Evolutionary conservation across 2,329 filamentous ascomycete genomes (phyloP), one percentile per base, ranked within the genome.

Genomic region (Penicillium sumatraense): DNA sequence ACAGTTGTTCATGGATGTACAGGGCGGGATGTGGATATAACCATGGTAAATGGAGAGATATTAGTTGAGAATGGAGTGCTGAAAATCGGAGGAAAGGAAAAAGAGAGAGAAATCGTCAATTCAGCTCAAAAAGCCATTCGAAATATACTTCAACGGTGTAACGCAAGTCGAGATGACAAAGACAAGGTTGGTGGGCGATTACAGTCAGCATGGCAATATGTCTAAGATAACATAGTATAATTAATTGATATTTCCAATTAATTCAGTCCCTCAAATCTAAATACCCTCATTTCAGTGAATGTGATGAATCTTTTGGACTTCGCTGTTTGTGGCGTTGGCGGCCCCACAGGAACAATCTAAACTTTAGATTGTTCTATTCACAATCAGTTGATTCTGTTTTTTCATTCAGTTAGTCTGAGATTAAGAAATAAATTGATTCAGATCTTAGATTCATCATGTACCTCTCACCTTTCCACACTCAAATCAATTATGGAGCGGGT

Each of bases 21-120:
- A 0, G 76, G 76, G 1, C 63, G 70, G 6, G 75, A 78, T 66
- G 74, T 78, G 1, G 70, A 76, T 35, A 65, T 72, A 42, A 76
- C 78, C 1, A 65, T 79, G 40, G 72, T 78, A 7, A 72, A 78
- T 63, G 76, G 75, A 7, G 68, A 72, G 44, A 59, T 71, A 1
- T 53, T 78, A 26, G 75, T 78, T 1, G 59, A 64, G 35, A 51
- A 64, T 13, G 64, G 75, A 1, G 60, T 59, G 38, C 51, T 79
- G 41, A 54, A 64, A 0, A 10, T 45, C 10, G 61, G 64, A 26
- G 62, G 63, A 1, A 29, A 36, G 14, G 31, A 36, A 0, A 57
- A 54, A 16, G 59, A 61, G 26, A 46, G 14, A 44, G 53, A 59
- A 5, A 62, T 63, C 18, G 29, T 57, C 21, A 31, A 14, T 2